These are phyloP conservation scores for Hypoxylon fuscum DNA, from an alignment of 495 filamentous ascomycete genomes.

Conservation along the genomic window DNA sequence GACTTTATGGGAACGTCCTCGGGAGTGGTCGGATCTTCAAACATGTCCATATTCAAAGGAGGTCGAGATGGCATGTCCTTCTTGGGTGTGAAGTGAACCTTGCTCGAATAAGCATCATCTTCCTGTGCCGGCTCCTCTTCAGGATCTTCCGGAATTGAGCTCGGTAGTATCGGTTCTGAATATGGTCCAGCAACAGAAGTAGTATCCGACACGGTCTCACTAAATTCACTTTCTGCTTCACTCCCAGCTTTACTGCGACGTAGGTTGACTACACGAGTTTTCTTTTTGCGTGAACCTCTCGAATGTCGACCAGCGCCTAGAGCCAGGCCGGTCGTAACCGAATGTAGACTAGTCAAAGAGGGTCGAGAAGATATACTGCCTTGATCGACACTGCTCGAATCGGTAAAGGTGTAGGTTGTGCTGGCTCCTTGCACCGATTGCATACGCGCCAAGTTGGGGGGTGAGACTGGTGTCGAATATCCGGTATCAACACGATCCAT, in stretches of 20 bases:
- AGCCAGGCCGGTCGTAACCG: slow-evolving; percentile 67
- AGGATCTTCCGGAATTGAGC: slow-evolving; percentile 59
- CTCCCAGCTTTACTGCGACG: slow-evolving; percentile 69
- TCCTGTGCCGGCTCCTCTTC: slow-evolving; percentile 65
- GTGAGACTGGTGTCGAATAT: slow-evolving; percentile 63
- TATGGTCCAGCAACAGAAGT: slow-evolving; percentile 49
- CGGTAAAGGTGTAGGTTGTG: slow-evolving; percentile 71
- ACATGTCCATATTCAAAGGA: slow-evolving; percentile 43
- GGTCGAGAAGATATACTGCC: slow-evolving; percentile 57
- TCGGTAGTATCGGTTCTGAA: slow-evolving; percentile 59
- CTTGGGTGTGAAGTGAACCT: slow-evolving; percentile 50
- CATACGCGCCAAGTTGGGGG: slow-evolving; percentile 63
- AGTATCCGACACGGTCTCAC: slow-evolving; percentile 51
- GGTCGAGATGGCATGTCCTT: slow-evolving; percentile 41
- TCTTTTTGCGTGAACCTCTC: slow-evolving; percentile 78
- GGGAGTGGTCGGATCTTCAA: slow-evolving; percentile 26
- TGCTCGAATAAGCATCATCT: slow-evolving; percentile 49
- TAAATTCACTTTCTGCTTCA: slow-evolving; percentile 60
- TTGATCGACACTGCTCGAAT: slow-evolving; percentile 59
- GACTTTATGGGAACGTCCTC: slow-evolving; percentile 17
- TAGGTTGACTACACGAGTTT: slow-evolving; percentile 93
- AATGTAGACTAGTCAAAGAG: slow-evolving; percentile 58
- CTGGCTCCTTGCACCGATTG: slow-evolving; percentile 69
- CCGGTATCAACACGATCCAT: slow-evolving; percentile 72
- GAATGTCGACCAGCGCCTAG: slow-evolving; percentile 71